phyloP scores from a whole-genome alignment of 768 basidiomycete species.

The Mycena pura region DNA sequence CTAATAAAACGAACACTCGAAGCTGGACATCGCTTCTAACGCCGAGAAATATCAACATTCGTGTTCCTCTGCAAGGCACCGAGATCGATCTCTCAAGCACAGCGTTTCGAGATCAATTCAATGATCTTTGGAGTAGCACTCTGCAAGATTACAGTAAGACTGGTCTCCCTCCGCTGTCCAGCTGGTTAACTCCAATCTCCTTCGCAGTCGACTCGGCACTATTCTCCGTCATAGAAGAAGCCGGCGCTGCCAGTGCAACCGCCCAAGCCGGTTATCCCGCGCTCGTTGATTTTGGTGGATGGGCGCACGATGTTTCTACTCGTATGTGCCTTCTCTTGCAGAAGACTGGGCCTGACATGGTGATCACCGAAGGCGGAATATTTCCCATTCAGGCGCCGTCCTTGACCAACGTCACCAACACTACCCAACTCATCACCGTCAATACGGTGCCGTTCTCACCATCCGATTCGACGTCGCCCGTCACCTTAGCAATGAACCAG shows the following conservation, averaged over 20 bases:
- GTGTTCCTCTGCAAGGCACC: neutral
- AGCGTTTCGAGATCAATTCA: neutral
- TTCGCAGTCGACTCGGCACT: slow-evolving; percentile 1
- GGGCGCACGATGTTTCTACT: neutral
- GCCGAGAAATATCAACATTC: neutral
- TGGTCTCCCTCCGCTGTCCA: neutral
- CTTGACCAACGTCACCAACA: too few species aligned
- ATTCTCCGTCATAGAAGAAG: neutral
- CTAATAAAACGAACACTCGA: neutral
- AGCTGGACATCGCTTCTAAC: slow-evolving; percentile 16
- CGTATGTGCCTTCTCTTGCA: neutral
- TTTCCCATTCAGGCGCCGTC: neutral
- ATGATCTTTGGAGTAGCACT: neutral
- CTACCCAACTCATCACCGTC: neutral
- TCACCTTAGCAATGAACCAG: slow-evolving; percentile 8
- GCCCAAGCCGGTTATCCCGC: neutral
- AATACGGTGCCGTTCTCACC: slow-evolving; percentile 4
- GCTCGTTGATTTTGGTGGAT: neutral
- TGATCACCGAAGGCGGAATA: neutral
- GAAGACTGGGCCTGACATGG: neutral
- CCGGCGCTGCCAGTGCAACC: slow-evolving; percentile 1
- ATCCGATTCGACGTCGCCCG: neutral
- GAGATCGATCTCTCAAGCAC: slow-evolving; percentile 7
- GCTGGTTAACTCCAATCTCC: neutral
- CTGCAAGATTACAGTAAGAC: slow-evolving; percentile 3